Conservation (phyloP, 345 rosid genomes). For the Populus euphratica region DNA sequence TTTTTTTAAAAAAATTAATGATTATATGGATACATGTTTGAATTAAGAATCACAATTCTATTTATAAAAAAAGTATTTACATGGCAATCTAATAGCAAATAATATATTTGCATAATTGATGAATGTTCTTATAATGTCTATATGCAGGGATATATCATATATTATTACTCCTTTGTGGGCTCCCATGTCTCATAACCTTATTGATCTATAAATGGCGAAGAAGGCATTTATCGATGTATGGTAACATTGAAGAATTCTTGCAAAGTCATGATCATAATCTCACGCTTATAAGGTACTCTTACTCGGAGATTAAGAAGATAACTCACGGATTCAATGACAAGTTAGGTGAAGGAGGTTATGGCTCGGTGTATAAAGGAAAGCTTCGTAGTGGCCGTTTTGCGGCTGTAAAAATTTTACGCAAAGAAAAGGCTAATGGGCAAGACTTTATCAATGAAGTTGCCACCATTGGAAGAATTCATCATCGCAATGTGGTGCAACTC, state of each 20-base stretch:
- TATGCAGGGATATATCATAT: neutral
- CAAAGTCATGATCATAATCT: neutral
- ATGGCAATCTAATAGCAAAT: too few species aligned
- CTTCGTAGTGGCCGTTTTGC: neutral
- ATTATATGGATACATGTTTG: too few species aligned
- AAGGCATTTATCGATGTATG: neutral
- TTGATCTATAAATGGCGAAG: neutral
- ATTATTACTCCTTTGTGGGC: neutral
- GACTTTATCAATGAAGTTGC: neutral
- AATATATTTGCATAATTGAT: too few species aligned
- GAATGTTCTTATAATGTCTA: too few species aligned
- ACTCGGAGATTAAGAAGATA: neutral
- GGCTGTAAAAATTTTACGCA: neutral
- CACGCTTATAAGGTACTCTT: neutral
- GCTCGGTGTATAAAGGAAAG: neutral
- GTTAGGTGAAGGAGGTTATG: neutral
- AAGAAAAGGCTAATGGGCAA: neutral
- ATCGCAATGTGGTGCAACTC: neutral
- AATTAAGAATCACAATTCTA: too few species aligned
- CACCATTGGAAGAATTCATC: neutral
- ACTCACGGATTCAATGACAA: neutral
- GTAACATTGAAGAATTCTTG: neutral
- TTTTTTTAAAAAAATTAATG: neutral
- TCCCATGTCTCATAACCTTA: neutral
- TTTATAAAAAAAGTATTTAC: too few species aligned